Evolutionary conservation across 2,329 filamentous ascomycete genomes (phyloP), one percentile per base, ranked within the genome.

Genomic region (Purpureocillium takamizusanense): DNA sequence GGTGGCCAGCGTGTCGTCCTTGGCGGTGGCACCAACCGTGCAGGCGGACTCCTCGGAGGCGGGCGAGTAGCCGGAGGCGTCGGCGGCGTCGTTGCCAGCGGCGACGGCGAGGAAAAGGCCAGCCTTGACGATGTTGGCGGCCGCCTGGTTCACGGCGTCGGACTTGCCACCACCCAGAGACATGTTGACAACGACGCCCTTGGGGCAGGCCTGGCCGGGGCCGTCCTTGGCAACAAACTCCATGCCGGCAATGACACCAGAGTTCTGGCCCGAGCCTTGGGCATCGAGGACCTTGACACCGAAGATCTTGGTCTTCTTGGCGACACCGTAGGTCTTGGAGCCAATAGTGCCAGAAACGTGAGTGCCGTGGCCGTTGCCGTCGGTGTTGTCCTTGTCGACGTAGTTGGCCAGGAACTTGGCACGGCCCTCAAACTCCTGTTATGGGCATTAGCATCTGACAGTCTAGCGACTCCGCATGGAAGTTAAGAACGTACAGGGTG

Each of bases 31-130:
- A 18, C 67, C 71, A 21, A 74, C 69, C 2, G 70, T 74, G 56
- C 72, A 71, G 30, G 61, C 70, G 10, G 45, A 53, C 3, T 58
- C 29, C 42, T 62, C 65, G 8, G 44, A 69, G 29, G 69, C 65
- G 3, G 70, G 69, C 1, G 69, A 73, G 48, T 51, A 63, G 49
- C 54, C 59, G 15, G 51, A 44, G 2, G 71, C 69, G 42, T 73
- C 58, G 15, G 47, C 47, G 44, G 56, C 58, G 21, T 62, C 56
- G 51, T 76, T 76, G 29, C 73, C 73, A 14, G 72, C 73, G 6
- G 73, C 72, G n/a, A 74, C 71, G 41, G 66, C 70, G 31, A 74
- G 59, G 47, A 72, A 70, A 42, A 74, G 53, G 29, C 70, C 71
- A 3, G 56, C 52, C 14, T 42, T 41, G 46, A 69, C 57, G 31